Base-by-base conservation (phyloP, 1,284 basidiomycete genomes). In the Phellinidium pouzarii region DNA sequence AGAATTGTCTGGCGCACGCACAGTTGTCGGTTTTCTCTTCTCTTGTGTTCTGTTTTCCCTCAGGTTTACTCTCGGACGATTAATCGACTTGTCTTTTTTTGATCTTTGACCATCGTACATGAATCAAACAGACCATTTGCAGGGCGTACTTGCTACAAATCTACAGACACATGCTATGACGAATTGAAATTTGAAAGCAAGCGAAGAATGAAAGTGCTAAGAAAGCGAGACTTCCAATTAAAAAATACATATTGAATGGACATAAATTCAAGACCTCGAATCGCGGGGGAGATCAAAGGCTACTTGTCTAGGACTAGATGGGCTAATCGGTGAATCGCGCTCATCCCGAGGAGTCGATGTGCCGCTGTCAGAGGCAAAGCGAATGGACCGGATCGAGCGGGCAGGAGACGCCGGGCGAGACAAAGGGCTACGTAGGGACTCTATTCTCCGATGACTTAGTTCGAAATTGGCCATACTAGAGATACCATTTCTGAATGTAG, bases 1-100 rank as follows among this genome's bases (percentile, higher is more conserved):
- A 29, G 68, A 73, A 60, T 43, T 43, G 31, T 64, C 59, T 9
- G 66, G 66, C 1, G 23, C 59, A 19, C 58, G 65, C 14, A 29
- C 19, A 3, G 47, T 60, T 22, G 7, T 57, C 0, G 56, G 58
- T 12, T 48, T 42, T 38, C n/a, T 60, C 12, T 36, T 60, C 29
- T 49, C 54, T n/a, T 56, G 56, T 20, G n/a, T 44, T 34, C 59
- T 62, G 22, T 41, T 37, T 20, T 26, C 59, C 17, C n/a, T 50
- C 14, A 40, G 46, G 36, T 9, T 48, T 17, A 40, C 42, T 6
- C 12, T 56, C 23, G 46, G 45, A 40, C 7, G 52, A 2, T 34
- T 56, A 6, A 36, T 56, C 29, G 54, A 56, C 20, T 52, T 53
- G 41, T 37, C 37, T 14, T 41, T 48, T 40, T 17, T 56, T n/a